These are phyloP conservation scores for Tuber melanosporum DNA, from an alignment of 495 filamentous ascomycete genomes.

Conservation along the genomic window DNA sequence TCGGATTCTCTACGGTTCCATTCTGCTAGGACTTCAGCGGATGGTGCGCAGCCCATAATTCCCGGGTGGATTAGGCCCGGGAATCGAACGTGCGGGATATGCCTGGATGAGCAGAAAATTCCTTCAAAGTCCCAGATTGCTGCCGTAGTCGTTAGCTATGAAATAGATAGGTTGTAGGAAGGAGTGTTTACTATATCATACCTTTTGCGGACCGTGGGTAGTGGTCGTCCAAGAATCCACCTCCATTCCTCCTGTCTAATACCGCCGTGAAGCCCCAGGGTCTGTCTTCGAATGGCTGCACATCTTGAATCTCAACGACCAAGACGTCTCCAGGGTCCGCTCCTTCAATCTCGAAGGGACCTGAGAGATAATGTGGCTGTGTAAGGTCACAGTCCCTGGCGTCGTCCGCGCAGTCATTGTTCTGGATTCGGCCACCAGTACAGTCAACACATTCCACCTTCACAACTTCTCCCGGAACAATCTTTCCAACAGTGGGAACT, in stretches of 20 bases:
- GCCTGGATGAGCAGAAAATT: slow-evolving; percentile 82
- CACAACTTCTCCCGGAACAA: slow-evolving; percentile 79
- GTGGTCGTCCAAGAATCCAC: slow-evolving; percentile 83
- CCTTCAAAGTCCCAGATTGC: slow-evolving; percentile 98
- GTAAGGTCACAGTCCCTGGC: slow-evolving; percentile 79
- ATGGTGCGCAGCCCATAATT: slow-evolving; percentile 86
- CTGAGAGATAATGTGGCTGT: slow-evolving; percentile 77
- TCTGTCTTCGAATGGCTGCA: slow-evolving; percentile 78
- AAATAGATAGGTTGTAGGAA: not conserved
- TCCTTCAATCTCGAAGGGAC: slow-evolving; percentile 82
- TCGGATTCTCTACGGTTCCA: slow-evolving; percentile 69
- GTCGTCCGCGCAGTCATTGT: slow-evolving; percentile 87
- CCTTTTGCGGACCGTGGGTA: slow-evolving; percentile 54
- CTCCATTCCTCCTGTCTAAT: slow-evolving; percentile 76
- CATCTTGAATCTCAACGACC: slow-evolving; percentile 89
- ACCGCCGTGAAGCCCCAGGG: slow-evolving; percentile 92
- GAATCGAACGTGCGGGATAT: slow-evolving; percentile 84
- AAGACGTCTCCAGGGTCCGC: slow-evolving; percentile 84
- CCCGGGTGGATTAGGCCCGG: slow-evolving; percentile 91
- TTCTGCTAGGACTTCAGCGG: slow-evolving; percentile 57
- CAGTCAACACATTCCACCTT: slow-evolving; percentile 95
- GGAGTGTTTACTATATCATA: slow-evolving; percentile 16
- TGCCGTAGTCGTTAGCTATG: slow-evolving; percentile 57
- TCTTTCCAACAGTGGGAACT: slow-evolving; percentile 72
- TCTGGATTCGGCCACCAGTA: slow-evolving; percentile 80